Percentiles rank a stretch among this genome's conserved stretches.
These are phyloP conservation scores for Russula dissimulans DNA, from an alignment of 768 basidiomycete species.

Conservation along the genomic window DNA sequence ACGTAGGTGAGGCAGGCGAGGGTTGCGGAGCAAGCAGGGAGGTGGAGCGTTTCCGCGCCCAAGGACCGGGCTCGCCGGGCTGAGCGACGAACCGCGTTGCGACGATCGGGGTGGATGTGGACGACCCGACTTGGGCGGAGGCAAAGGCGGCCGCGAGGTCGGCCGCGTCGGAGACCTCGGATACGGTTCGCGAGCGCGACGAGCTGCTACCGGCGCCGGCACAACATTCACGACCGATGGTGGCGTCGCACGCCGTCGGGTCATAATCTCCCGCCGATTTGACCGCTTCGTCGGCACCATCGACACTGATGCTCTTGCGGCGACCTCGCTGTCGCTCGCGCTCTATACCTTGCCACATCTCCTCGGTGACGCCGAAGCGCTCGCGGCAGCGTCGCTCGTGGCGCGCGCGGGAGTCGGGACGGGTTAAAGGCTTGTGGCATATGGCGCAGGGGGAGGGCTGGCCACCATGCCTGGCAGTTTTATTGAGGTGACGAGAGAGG, in stretches of 20 bases:
- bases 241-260: not conserved
- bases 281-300: not conserved
- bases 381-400: constrained; percentile 18
- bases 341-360: constrained; percentile 17
- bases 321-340: constrained; percentile 13
- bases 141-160: not conserved
- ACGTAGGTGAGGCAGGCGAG: not conserved
- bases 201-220: not conserved
- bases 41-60: constrained; percentile 5
- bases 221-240: not conserved
- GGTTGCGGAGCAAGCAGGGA: constrained; percentile 1
- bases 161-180: constrained; percentile 1
- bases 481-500: constrained; percentile 14
- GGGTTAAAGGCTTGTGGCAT: constrained; percentile 14
- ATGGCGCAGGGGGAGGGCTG: constrained; percentile 16
- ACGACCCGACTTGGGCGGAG: not conserved
- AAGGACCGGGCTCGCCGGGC: not conserved
- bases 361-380: constrained; percentile 17
- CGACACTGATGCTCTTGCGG: constrained; percentile 13
- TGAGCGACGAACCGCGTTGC: not conserved
- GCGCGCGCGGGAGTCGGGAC: constrained; percentile 14
- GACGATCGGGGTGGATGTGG: not conserved
- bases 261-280: not conserved
- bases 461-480: constrained; percentile 11
- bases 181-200: constrained; percentile 11